Conservation (phyloP, 495 filamentous ascomycete genomes). For the Neurospora sp. region DNA sequence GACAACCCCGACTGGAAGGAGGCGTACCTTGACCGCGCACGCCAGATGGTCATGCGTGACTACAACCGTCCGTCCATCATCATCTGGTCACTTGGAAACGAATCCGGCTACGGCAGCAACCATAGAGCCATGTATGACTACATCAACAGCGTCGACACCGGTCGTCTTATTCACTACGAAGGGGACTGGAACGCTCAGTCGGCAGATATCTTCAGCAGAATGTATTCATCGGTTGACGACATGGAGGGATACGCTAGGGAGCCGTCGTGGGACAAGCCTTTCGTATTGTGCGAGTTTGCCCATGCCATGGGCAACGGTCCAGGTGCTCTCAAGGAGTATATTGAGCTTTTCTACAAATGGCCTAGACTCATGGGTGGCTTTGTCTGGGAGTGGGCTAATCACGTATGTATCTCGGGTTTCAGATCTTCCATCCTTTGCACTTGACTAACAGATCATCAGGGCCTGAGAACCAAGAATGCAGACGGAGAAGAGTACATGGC, state of each 20-base stretch:
- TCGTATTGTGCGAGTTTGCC: conserved; percentile 60
- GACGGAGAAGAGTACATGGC: conserved; percentile 50
- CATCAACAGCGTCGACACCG: conserved; percentile 46
- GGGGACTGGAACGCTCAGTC: conserved; percentile 49
- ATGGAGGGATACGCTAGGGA: conserved; percentile 33
- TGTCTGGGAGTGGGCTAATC: conserved; percentile 72
- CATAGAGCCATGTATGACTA: conserved; percentile 57
- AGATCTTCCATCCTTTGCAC: neutral
- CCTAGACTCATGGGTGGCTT: conserved; percentile 59
- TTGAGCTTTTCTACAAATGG: conserved; percentile 55
- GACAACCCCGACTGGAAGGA: conserved; percentile 60
- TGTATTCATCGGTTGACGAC: conserved; percentile 50
- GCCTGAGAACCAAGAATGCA: conserved; percentile 43
- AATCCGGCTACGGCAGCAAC: conserved; percentile 61
- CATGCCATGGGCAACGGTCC: conserved; percentile 74
- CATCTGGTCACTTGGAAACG: conserved; percentile 67
- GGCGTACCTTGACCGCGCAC: conserved; percentile 60
- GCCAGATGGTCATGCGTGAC: conserved; percentile 56
- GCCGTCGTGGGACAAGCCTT: conserved; percentile 39
- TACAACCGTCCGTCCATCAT: conserved; percentile 59
- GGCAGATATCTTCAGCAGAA: conserved; percentile 55
- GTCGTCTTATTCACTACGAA: conserved; percentile 59
- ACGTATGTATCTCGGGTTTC: conserved; percentile 24
- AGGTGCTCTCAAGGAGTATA: conserved; percentile 56
- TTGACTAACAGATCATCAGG: conserved; percentile 21